Conservation (phyloP, 2,329 filamentous ascomycete genomes). For the Fusarium beomiforme region DNA sequence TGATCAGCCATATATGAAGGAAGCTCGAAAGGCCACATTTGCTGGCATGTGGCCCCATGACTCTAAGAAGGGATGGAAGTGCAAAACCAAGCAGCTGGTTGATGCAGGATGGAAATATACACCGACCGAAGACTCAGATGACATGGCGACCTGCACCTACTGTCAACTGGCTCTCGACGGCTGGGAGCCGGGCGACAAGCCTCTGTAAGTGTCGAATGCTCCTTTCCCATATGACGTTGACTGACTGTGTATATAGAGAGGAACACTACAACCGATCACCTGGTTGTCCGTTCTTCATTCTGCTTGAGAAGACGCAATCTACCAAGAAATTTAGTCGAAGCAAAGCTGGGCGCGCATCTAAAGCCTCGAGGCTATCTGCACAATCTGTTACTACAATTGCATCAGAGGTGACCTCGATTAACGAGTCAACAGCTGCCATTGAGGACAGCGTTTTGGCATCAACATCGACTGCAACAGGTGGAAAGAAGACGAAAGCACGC, state of each 20-base stretch:
- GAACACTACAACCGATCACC: slow-evolving; percentile 86
- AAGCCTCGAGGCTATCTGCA: slow-evolving; percentile 71
- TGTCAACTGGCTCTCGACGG: slow-evolving; percentile 90
- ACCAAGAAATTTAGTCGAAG: slow-evolving; percentile 64
- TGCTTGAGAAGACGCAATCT: slow-evolving; percentile 66
- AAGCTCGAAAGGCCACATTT: slow-evolving; percentile 86
- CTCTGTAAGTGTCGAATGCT: slow-evolving; percentile 68
- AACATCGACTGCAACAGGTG: slow-evolving; percentile 65
- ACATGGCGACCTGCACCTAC: slow-evolving; percentile 91
- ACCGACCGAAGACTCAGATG: slow-evolving; percentile 82
- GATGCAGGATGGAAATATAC: slow-evolving; percentile 96
- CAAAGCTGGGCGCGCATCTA: slow-evolving; percentile 70
- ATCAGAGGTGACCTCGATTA: slow-evolving; percentile 60
- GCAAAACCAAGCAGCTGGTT: slow-evolving; percentile 89
- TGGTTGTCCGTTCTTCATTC: slow-evolving; percentile 83
- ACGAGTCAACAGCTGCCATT: slow-evolving; percentile 59
- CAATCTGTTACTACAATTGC: slow-evolving; percentile 64
- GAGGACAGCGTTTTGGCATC: slow-evolving; percentile 71
- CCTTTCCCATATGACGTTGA: not conserved
- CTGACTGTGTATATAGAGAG: slow-evolving; percentile 63
- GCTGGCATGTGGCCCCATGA: slow-evolving; percentile 90
- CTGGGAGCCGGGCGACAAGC: slow-evolving; percentile 94
- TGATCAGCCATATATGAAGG: slow-evolving; percentile 73
- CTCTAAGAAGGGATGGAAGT: slow-evolving; percentile 85
- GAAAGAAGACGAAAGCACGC: slow-evolving; percentile 67